Conservation (phyloP, 805 yeast species). For the Kluyveromyces siamensis region DNA sequence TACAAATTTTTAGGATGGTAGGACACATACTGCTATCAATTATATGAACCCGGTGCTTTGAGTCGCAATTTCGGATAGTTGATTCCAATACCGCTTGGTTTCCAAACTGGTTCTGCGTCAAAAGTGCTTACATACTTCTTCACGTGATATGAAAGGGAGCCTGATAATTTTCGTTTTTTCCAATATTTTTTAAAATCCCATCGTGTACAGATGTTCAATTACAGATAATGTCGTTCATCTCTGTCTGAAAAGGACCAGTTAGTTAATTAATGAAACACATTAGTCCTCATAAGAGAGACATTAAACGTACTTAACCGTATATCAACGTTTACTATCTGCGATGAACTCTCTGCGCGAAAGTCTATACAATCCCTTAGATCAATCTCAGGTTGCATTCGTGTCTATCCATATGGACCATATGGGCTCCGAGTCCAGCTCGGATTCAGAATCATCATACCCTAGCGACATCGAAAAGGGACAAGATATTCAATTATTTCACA, state of each 20-base stretch:
- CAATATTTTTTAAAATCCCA: neutral
- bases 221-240: neutral
- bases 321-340: neutral
- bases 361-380: conserved; percentile 13
- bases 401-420: conserved; percentile 9
- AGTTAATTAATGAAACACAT: too few relatives aligned
- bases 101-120: too few relatives aligned
- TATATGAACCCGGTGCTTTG: too few relatives aligned
- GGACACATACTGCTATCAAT: too few relatives aligned
- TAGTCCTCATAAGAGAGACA: too few relatives aligned
- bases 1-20: too few relatives aligned
- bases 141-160: too few relatives aligned
- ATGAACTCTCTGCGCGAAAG: neutral
- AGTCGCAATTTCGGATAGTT: too few relatives aligned
- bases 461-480: conserved; percentile 31
- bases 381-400: conserved; percentile 15
- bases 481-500: neutral
- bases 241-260: neutral
- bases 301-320: too few relatives aligned
- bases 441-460: conserved; percentile 1
- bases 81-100: too few relatives aligned
- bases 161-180: too few relatives aligned
- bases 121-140: too few relatives aligned
- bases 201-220: neutral
- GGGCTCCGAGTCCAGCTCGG: neutral